Evolutionary conservation across 257 asterid genomes (phyloP).

Genomic region (Solanum neorickii): DNA sequence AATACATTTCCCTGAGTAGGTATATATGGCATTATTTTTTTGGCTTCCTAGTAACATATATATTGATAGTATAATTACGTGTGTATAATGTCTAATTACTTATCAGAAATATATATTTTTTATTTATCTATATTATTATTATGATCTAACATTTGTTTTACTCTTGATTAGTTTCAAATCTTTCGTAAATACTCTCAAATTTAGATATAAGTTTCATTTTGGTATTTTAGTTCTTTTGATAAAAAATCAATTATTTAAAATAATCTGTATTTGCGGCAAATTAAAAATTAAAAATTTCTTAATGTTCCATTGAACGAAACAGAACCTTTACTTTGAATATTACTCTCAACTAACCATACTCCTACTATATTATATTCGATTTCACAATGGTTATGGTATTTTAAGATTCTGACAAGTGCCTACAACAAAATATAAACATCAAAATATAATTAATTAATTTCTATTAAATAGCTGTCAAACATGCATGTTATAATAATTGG

Average conservation of each 20-base stretch:
- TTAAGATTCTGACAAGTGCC: background rate
- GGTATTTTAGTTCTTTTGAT: background rate
- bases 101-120: background rate
- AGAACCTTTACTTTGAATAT: background rate
- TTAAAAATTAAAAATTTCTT: background rate
- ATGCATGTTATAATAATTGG: background rate
- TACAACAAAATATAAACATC: background rate
- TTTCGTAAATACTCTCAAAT: background rate
- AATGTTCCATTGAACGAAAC: background rate
- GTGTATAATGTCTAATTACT: background rate
- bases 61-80: background rate
- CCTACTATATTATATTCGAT: background rate
- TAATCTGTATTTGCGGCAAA: background rate
- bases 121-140: background rate
- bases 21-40: background rate
- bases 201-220: background rate
- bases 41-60: background rate
- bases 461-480: background rate
- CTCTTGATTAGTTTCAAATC: background rate
- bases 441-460: background rate
- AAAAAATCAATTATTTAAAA: background rate
- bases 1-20: background rate
- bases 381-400: background rate
- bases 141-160: background rate
- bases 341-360: background rate